phyloP scores from a whole-genome alignment of 768 basidiomycete genomes.

The Lanmaoa rubissima region DNA sequence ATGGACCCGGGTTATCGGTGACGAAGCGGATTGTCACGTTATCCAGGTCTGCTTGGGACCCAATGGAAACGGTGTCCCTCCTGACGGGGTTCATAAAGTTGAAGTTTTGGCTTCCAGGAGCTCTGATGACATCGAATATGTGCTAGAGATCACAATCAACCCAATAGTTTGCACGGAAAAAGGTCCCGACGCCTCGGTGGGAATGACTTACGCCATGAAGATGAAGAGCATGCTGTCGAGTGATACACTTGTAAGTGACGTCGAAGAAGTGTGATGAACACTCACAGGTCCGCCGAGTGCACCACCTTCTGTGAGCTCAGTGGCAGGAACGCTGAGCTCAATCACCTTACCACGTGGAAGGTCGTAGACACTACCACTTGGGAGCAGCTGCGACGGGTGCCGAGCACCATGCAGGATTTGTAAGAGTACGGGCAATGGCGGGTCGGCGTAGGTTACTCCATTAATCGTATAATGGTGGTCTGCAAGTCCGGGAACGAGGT shows the following conservation, averaged over 20 bases:
- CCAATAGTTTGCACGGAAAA: not conserved
- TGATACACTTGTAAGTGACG: not conserved
- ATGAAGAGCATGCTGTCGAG: constrained; percentile 21
- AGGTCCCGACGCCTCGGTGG: not conserved
- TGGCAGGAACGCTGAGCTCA: constrained; percentile 20
- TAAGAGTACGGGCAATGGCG: constrained; percentile 18
- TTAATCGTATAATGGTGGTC: constrained; percentile 7
- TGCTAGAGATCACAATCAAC: constrained; percentile 29
- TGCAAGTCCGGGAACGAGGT: constrained; percentile 10
- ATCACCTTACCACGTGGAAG: constrained; percentile 15
- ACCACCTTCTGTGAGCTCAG: constrained; percentile 13
- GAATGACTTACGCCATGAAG: constrained; percentile 19
- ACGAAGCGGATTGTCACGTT: constrained; percentile 56
- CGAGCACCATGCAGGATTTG: constrained; percentile 24
- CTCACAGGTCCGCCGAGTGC: constrained; percentile 34
- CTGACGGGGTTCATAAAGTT: constrained; percentile 51
- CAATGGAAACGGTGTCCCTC: constrained; percentile 48
- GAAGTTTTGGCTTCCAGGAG: constrained; percentile 35
- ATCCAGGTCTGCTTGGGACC: constrained; percentile 30
- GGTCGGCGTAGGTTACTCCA: constrained; percentile 3
- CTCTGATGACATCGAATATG: constrained; percentile 41
- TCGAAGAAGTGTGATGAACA: not conserved
- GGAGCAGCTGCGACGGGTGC: constrained; percentile 11
- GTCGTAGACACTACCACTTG: constrained; percentile 13
- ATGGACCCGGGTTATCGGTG: constrained; percentile 56